Conservation (phyloP, 768 basidiomycete genomes). For the Naematelia encephala region DNA sequence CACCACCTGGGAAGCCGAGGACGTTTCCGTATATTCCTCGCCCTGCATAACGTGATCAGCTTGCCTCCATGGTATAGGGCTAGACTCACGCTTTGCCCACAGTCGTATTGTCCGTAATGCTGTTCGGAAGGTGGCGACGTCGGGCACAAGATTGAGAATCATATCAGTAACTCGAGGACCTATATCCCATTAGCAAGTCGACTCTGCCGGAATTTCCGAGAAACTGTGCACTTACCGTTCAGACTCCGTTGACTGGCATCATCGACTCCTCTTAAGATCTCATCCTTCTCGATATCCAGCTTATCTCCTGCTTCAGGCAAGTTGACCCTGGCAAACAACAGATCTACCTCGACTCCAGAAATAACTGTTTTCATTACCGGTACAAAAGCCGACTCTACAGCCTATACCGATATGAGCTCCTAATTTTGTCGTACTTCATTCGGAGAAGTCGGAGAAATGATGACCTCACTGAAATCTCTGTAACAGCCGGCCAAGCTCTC, state of each 20-base stretch:
- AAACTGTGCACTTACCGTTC: constrained; percentile 58
- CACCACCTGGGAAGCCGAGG: constrained; percentile 94
- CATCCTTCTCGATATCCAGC: constrained; percentile 83
- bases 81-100: constrained; percentile 84
- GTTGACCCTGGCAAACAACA: constrained; percentile 70
- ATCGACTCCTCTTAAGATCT: constrained; percentile 84
- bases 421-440: not conserved
- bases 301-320: constrained; percentile 72
- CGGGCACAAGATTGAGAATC: constrained; percentile 88
- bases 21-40: constrained; percentile 98
- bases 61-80: not conserved
- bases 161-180: constrained; percentile 95
- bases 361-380: constrained; percentile 92
- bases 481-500: constrained; percentile 71
- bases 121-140: constrained; percentile 90
- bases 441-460: not conserved
- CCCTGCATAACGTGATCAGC: constrained; percentile 55
- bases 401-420: constrained; percentile 56
- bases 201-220: not conserved
- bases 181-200: too few relatives aligned
- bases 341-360: constrained; percentile 86
- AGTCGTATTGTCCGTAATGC: constrained; percentile 92
- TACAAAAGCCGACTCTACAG: constrained; percentile 94
- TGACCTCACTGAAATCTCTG: constrained; percentile 78
- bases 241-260: constrained; percentile 93